Evolutionary conservation across 2,329 filamentous ascomycete genomes (phyloP), one percentile per base, ranked within the genome.

Genomic region (Emergomyces africanus): DNA sequence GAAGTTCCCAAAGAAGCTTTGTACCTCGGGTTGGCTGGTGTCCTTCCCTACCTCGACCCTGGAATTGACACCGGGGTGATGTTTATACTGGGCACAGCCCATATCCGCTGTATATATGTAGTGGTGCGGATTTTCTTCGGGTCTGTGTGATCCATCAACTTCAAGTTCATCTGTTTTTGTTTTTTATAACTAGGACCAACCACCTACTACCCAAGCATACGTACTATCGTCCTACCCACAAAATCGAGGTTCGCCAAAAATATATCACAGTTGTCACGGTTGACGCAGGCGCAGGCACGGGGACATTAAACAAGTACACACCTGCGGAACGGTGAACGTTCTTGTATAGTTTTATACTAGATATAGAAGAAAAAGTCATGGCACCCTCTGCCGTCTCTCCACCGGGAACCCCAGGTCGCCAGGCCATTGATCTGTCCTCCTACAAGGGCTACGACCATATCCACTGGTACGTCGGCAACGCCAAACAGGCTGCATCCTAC

Each of bases 381-480:
- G 55, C 61, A 12, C 60, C 57, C 10, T 54, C 46, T 57, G 58
- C 63, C 61, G 62, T 56, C 69, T 72, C 71, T 65, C 71, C 23
- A 67, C 71, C 58, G 64, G 66, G 70, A 54, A 67, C 69, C 28
- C 59, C 66, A n/a, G 61, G 63, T 8, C 57, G 61, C 5, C 53
- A 60, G 5, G 57, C 55, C 15, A 66, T 65, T 48, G 66, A 66
- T 23, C 61, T 75, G 18, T 67, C 69, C 55, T 72, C 70, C 62
- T 75, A 95, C 77, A 83, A 83, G 62, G 90, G 89, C 69, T 96
- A 96, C 72, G 89, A 96, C 75, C 89, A 96, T 74, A 83, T 96
- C 59, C 91, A 90, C 66, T 96, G 91, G 91, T 96, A 90, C 78
- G 92, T 96, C 35, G 90, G 91, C 70, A 97, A 97, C 71, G 91